Evolutionary conservation across 2,329 filamentous ascomycete species (phyloP).

Genomic region (Xylaria hypoxylon): DNA sequence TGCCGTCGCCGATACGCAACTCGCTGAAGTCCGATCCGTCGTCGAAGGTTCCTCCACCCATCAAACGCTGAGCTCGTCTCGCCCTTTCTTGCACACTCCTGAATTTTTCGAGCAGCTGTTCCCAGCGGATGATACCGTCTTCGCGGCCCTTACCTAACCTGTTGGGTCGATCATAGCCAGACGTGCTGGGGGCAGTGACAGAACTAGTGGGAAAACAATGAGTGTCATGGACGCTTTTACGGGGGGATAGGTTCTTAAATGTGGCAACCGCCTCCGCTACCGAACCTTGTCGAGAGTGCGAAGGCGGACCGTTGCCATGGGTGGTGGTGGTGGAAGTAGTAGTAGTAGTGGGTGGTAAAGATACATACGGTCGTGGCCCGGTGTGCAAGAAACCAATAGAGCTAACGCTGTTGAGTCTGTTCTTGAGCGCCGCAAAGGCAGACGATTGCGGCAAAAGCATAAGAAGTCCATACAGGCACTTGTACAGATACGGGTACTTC

Average conservation of each 20-base stretch:
- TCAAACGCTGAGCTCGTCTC: slow-evolving; percentile 73
- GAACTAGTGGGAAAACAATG: slow-evolving; percentile 55
- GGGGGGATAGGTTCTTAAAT: slow-evolving; percentile 44
- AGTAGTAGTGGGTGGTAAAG: slow-evolving; percentile 39
- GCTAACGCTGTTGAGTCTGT: slow-evolving; percentile 95
- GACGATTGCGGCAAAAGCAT: slow-evolving; percentile 99
- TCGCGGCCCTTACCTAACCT: slow-evolving; percentile 81
- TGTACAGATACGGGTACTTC: slow-evolving; percentile 93
- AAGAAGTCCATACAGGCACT: slow-evolving; percentile 94
- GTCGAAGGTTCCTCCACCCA: slow-evolving; percentile 63
- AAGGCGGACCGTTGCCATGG: slow-evolving; percentile 44
- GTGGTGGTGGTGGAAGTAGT: slow-evolving; percentile 24
- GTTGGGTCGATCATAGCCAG: slow-evolving; percentile 78
- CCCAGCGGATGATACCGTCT: slow-evolving; percentile 89
- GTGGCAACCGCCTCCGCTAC: slow-evolving; percentile 51
- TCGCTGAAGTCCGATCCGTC: slow-evolving; percentile 59
- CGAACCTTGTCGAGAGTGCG: slow-evolving; percentile 51
- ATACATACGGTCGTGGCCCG: slow-evolving; percentile 78
- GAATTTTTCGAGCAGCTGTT: slow-evolving; percentile 94
- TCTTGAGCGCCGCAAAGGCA: slow-evolving; percentile 95
- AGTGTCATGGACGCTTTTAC: slow-evolving; percentile 53
- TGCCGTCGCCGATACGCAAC: slow-evolving; percentile 57
- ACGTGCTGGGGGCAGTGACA: slow-evolving; percentile 60
- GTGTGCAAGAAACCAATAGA: slow-evolving; percentile 95
- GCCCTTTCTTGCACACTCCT: slow-evolving; percentile 89